Conservation (phyloP, 441 rosid genomes). For the Pelargonium citronellum region DNA sequence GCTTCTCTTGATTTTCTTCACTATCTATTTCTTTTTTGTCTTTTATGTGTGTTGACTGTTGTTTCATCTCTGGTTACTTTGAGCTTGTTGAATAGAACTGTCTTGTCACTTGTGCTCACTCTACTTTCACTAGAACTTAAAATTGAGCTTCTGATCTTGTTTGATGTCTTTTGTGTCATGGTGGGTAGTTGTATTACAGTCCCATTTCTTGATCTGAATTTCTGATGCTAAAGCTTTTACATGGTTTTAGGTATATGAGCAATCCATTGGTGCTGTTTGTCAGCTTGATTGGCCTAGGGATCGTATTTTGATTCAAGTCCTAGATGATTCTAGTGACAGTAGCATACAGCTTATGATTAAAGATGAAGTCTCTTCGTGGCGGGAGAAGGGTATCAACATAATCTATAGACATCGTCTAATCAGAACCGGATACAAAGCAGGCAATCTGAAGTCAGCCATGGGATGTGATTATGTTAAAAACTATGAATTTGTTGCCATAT, state of each 20-base stretch:
- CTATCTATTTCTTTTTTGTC: too few relatives aligned
- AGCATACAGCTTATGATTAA: slow-evolving; percentile 19
- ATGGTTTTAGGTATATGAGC: slow-evolving; percentile 18
- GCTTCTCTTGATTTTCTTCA: neutral
- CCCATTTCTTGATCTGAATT: too few relatives aligned
- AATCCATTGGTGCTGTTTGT: slow-evolving; percentile 24
- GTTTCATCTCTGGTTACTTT: too few relatives aligned
- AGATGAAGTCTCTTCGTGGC: slow-evolving; percentile 22
- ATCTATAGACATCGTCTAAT: slow-evolving; percentile 19
- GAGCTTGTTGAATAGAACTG: too few relatives aligned
- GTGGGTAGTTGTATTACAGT: too few relatives aligned
- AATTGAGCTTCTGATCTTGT: too few relatives aligned
- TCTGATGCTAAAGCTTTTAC: too few relatives aligned
- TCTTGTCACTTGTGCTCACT: too few relatives aligned
- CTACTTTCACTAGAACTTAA: too few relatives aligned
- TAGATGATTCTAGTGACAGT: slow-evolving; percentile 21
- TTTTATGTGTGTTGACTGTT: too few relatives aligned
- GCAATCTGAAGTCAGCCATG: slow-evolving; percentile 24
- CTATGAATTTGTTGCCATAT: slow-evolving; percentile 21
- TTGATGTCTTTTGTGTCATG: too few relatives aligned
- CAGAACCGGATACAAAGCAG: slow-evolving; percentile 22
- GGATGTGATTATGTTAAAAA: slow-evolving; percentile 22
- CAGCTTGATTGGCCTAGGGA: slow-evolving; percentile 21
- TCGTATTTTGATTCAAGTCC: slow-evolving; percentile 21
- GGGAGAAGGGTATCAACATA: slow-evolving; percentile 18